Evolutionary conservation across 768 basidiomycete species (phyloP), one percentile per base, ranked within the genome.

Genomic region (Agrocybe chaxingu): DNA sequence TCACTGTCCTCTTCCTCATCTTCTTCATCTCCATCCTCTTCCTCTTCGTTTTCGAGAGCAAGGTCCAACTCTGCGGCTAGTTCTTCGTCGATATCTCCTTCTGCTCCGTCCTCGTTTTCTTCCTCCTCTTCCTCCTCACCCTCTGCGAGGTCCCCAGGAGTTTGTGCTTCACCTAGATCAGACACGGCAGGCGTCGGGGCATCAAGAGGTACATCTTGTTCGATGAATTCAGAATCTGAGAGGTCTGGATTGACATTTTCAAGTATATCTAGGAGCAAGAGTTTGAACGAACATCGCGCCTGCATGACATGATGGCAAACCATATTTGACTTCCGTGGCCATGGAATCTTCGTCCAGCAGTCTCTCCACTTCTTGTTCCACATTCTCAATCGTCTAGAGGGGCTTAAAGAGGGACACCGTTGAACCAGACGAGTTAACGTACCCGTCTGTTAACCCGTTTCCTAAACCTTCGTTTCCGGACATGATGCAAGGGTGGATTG

Each of bases 211-310:
- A 78, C 73, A 19, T 85, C 85, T 12, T 78, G 80, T 52, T 89
- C 88, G 19, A 90, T 74, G 50, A 90, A 90, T 62, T 94, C 92
- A 3, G 90, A 91, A 62, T 93, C 92, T 8, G 92, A 92, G 8
- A 92, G 72, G 62, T 93, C 91, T 1, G 91, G 92, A 63, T 93
- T 93, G 42, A 92, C 89, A 61, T 93, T 90, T 34, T 96, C 92
- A 37, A 94, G 78, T 8, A 92, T 78, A 46, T 91, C 92, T 92
- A 55, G 5, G 41, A 3, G 19, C 18, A n/a, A 8, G 48, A 48
- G 12, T 19, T 37, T 29, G 45, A 44, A 32, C n/a, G 24, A 19
- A 30, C 19, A 16, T 4, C 36, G 48, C 24, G n/a, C 8, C n/a
- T 45, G 42, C 8, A 48, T 29, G 45, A 42, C 40, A 16, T 18